These are phyloP conservation scores for Pseudopithomyces chartarum DNA, from an alignment of 2,329 filamentous ascomycete species.

Conservation along the genomic window DNA sequence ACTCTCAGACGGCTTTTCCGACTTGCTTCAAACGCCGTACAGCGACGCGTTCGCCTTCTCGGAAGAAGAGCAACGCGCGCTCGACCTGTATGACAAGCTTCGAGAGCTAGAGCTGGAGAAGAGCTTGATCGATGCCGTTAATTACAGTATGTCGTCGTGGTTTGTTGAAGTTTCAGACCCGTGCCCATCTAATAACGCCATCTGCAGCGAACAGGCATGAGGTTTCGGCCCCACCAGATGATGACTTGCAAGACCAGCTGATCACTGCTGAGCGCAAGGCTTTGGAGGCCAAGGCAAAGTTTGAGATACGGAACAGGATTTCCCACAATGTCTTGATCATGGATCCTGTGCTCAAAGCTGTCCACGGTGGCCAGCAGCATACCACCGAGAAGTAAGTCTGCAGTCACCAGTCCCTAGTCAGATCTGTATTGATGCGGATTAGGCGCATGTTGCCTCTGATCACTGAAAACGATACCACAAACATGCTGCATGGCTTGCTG, in stretches of 20 bases:
- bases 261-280: constrained; percentile 65
- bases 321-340: constrained; percentile 71
- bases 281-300: constrained; percentile 71
- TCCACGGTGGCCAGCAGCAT: constrained; percentile 67
- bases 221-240: constrained; percentile 50
- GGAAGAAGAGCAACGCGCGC: constrained; percentile 66
- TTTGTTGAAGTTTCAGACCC: background rate
- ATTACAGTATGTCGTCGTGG: constrained; percentile 25
- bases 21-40: constrained; percentile 51
- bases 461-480: constrained; percentile 69
- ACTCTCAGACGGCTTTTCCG: constrained; percentile 26
- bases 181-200: constrained; percentile 16
- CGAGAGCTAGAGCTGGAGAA: constrained; percentile 75
- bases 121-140: constrained; percentile 62
- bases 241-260: constrained; percentile 59
- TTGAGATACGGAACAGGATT: constrained; percentile 71
- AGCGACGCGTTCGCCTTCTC: constrained; percentile 63
- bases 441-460: constrained; percentile 72
- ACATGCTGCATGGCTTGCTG: constrained; percentile 66
- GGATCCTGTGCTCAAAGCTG: constrained; percentile 77
- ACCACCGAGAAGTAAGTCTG: constrained; percentile 68
- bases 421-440: constrained; percentile 14
- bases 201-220: constrained; percentile 32
- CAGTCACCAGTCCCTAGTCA: background rate
- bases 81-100: constrained; percentile 73